Evolutionary conservation across 192 early-diverging fungal species (phyloP).

Genomic region (Coemansia biformis): DNA sequence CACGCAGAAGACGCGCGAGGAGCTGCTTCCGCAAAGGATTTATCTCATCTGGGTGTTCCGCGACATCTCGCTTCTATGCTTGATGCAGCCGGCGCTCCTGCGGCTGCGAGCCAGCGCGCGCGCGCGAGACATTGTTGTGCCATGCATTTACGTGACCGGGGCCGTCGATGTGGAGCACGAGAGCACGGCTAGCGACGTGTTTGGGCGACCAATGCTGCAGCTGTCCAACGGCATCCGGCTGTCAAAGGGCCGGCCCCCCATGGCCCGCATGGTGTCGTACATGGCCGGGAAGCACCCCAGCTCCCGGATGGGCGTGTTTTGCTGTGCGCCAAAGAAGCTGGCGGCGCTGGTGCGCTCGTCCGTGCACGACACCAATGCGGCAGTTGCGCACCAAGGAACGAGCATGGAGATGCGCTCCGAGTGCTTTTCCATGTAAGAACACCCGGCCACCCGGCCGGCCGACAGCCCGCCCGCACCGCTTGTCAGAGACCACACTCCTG

Average conservation of each 20-base stretch:
- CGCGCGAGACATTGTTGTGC: slow-evolving; percentile 39
- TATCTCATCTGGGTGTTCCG: slow-evolving; percentile 48
- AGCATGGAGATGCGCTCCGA: slow-evolving; percentile 47
- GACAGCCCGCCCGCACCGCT: no score
- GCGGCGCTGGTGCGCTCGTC: slow-evolving; percentile 35
- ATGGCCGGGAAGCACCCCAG: slow-evolving; percentile 45
- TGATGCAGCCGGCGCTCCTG: slow-evolving; percentile 27
- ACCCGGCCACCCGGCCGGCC: no score
- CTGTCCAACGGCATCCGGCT: slow-evolving; percentile 46
- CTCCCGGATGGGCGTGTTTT: slow-evolving; percentile 38
- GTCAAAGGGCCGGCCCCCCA: slow-evolving; percentile 36
- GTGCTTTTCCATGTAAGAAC: slow-evolving; percentile 39
- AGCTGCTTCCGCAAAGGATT: slow-evolving; percentile 33
- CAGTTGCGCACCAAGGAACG: slow-evolving; percentile 40
- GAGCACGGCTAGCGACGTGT: slow-evolving; percentile 34
- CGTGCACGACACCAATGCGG: slow-evolving; percentile 42
- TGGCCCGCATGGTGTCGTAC: slow-evolving; percentile 37
- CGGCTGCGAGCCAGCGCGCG: slow-evolving; percentile 28
- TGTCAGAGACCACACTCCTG: no score
- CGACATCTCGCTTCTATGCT: slow-evolving; percentile 30
- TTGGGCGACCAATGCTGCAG: slow-evolving; percentile 41
- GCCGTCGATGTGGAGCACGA: slow-evolving; percentile 28
- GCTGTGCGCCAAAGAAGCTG: slow-evolving; percentile 40
- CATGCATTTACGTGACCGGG: slow-evolving; percentile 42
- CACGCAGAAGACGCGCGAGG: slow-evolving; percentile 34